Evolutionary conservation across 306 rosid genomes (phyloP), one percentile per base, ranked within the genome.

Genomic region (Pyrus betulifolia): DNA sequence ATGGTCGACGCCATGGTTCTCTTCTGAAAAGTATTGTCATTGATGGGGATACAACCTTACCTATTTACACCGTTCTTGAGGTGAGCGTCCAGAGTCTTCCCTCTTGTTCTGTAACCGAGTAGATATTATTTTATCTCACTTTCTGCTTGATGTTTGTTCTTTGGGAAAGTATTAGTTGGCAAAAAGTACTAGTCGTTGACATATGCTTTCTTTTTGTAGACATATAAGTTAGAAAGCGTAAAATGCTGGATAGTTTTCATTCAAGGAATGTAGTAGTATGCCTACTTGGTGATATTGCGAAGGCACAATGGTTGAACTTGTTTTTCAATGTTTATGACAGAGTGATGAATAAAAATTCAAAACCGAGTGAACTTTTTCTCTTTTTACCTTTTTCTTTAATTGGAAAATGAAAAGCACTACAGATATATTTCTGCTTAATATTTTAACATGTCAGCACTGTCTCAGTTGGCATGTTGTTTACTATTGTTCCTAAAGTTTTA

Each of bases 51-150:
- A 89, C 93, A 79, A 95, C 99, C 4, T 74, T 91, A 63, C 97
- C 99, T 55, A 88, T 92, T 69, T 95, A 95, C 75, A 92, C 99
- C 69, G 96, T 95, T 67, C 86, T 95, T 78, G 99, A 95, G 99
- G 99, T 95, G 84, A 75, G 15, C 27, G 23, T 70, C 73, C 17
- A 6, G 35, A 18, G 38, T 46, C 14, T 42, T 58, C 25, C 22
- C 35, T 67, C 27, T 25, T 60, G 38, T 59, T 49, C 23, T 11
- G 88, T 82, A 78, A 82, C 25, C 80, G 83, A 40, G 14, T 14
- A 23, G 45, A 7, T 45, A 42, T 11, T 35, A 13, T 55, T 54
- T 67, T 65, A 52, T 40, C 23, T 27, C 52, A 10, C 45, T 54
- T 19, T 22, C 6, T 22, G 3, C 54, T 14, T 54, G 0, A 6